Evolutionary conservation across 1,284 basidiomycete genomes (phyloP).

Genomic region (Malassezia arunalokei): DNA sequence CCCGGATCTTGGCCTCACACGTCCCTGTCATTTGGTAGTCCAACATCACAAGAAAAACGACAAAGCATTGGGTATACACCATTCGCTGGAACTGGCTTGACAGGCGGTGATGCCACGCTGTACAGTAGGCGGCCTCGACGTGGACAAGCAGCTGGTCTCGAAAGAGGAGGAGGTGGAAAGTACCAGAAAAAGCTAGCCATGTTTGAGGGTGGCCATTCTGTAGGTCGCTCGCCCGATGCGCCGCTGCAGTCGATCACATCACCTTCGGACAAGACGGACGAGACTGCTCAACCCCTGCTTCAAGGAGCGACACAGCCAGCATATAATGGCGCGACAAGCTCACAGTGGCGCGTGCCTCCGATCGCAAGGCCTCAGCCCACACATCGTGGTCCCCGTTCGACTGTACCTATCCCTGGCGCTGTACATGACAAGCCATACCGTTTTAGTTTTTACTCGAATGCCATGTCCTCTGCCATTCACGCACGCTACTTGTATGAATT

Average conservation of each 20-base stretch:
- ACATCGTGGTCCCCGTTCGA: neutral
- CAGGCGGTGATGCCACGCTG: slow-evolving; percentile 38
- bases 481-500: slow-evolving; percentile 82
- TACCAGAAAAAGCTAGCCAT: slow-evolving; percentile 73
- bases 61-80: neutral
- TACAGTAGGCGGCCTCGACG: slow-evolving; percentile 39
- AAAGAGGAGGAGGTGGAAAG: slow-evolving; percentile 29
- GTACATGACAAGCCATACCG: slow-evolving; percentile 62
- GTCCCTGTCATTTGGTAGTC: slow-evolving; percentile 13
- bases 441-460: slow-evolving; percentile 97
- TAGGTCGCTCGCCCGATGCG: neutral
- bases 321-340: slow-evolving; percentile 1
- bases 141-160: slow-evolving; percentile 19
- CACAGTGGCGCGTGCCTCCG: neutral
- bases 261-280: neutral
- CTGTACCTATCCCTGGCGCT: slow-evolving; percentile 2
- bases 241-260: neutral
- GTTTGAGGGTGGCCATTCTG: slow-evolving; percentile 59
- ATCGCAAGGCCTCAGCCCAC: neutral
- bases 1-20: slow-evolving; percentile 12
- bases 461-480: slow-evolving; percentile 82
- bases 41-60: neutral
- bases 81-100: slow-evolving; percentile 15
- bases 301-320: slow-evolving; percentile 3
- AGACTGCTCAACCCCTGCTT: slow-evolving; percentile 3